Percentiles rank a stretch among this genome's conserved stretches.
Conservation (phyloP, 495 filamentous ascomycete genomes). For the Acidiella bohemica region DNA sequence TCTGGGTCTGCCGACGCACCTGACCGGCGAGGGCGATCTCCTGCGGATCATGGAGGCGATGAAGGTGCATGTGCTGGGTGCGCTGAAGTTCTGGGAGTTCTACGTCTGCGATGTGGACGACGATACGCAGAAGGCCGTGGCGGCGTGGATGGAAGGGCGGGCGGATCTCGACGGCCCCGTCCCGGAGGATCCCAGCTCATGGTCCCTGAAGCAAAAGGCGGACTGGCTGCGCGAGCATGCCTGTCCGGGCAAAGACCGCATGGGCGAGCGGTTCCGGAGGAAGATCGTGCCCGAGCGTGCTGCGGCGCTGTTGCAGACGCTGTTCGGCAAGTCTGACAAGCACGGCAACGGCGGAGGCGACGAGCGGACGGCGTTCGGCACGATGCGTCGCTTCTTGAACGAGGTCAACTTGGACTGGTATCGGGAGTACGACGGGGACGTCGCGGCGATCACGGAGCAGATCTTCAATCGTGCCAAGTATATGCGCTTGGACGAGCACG, state of each 20-base stretch:
- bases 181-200: conserved; percentile 43
- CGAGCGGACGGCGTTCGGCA: conserved; percentile 23
- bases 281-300: conserved; percentile 50
- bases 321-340: conserved; percentile 53
- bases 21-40: conserved; percentile 61
- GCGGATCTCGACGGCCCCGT: conserved; percentile 29
- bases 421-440: conserved; percentile 75
- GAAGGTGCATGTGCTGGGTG: conserved; percentile 62
- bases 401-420: conserved; percentile 80
- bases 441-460: conserved; percentile 72
- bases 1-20: conserved; percentile 58
- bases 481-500: conserved; percentile 75
- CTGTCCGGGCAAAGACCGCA: conserved; percentile 50
- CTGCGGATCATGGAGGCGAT: conserved; percentile 69
- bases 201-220: conserved; percentile 47
- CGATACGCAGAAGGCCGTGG: conserved; percentile 52
- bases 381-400: conserved; percentile 47
- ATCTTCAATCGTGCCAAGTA: conserved; percentile 91
- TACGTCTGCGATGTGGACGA: conserved; percentile 70
- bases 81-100: conserved; percentile 80
- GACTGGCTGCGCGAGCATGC: conserved; percentile 47
- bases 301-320: conserved; percentile 52
- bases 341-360: conserved; percentile 22
- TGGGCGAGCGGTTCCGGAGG: conserved; percentile 68
- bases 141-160: conserved; percentile 53